Evolutionary conservation across 495 filamentous ascomycete species (phyloP).

Genomic region (Xylaria castorea): DNA sequence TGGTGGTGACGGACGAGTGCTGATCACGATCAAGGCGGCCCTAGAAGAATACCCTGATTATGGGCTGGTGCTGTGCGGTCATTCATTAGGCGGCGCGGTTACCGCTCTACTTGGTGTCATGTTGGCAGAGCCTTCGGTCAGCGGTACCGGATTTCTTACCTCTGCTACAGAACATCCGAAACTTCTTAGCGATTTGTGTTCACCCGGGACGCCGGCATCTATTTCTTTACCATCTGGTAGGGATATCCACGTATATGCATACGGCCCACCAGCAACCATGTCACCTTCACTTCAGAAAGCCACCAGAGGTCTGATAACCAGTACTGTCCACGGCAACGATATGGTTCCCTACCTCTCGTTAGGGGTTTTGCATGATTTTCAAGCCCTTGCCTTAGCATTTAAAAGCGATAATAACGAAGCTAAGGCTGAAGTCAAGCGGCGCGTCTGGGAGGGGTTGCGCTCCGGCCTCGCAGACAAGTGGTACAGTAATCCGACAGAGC

Average conservation of each 20-base stretch:
- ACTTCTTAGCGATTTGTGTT: conserved; percentile 45
- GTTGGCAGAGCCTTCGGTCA: conserved; percentile 66
- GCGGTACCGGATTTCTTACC: conserved; percentile 52
- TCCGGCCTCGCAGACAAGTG: conserved; percentile 53
- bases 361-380: conserved; percentile 77
- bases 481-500: conserved; percentile 45
- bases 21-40: conserved; percentile 72
- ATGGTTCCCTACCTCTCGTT: conserved; percentile 77
- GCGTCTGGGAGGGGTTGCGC: conserved; percentile 69
- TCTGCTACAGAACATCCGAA: conserved; percentile 52
- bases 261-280: conserved; percentile 76
- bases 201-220: conserved; percentile 32
- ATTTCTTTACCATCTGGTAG: conserved; percentile 68
- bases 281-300: conserved; percentile 73
- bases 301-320: conserved; percentile 78
- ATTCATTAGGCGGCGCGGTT: conserved; percentile 79
- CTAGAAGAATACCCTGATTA: conserved; percentile 75
- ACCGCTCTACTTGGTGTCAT: conserved; percentile 76
- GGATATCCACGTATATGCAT: conserved; percentile 80
- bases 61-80: conserved; percentile 77
- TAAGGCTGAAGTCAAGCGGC: conserved; percentile 67
- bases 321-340: conserved; percentile 74
- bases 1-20: conserved; percentile 67
- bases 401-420: conserved; percentile 71
- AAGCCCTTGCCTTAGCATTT: conserved; percentile 72